phyloP scores from a whole-genome alignment of 2,329 filamentous ascomycete species.

The Colletotrichum australisinense region DNA sequence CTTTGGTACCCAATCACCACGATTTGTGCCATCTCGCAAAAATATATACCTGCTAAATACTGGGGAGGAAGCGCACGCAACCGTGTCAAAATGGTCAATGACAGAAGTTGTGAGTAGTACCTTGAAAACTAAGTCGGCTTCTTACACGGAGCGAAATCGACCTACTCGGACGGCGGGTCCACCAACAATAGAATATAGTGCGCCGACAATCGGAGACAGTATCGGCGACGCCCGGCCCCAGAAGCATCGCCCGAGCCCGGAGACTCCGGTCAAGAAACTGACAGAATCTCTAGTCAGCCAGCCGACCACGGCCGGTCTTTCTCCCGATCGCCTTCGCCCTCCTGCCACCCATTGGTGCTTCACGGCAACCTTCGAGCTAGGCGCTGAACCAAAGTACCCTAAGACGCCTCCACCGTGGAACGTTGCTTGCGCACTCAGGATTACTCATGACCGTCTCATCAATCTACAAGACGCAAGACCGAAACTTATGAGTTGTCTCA shows the following conservation, averaged over 20 bases:
- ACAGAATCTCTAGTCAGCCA: neutral
- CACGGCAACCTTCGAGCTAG: neutral
- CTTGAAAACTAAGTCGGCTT: neutral
- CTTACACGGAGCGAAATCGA: neutral
- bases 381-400: neutral
- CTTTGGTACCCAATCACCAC: conserved; percentile 32
- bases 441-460: neutral
- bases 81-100: neutral
- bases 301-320: conserved; percentile 14
- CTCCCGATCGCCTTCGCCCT: neutral
- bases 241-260: neutral
- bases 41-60: neutral
- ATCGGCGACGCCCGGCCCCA: conserved; percentile 2
- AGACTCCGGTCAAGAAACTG: neutral
- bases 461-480: neutral
- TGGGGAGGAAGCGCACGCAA: too few species aligned
- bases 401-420: neutral
- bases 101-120: neutral
- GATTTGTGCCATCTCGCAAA: conserved; percentile 16
- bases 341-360: neutral
- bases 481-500: neutral
- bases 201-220: conserved; percentile 25
- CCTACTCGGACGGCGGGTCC: neutral
- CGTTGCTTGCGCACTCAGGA: neutral
- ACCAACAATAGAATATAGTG: neutral